Evolutionary conservation across 805 yeast genomes (phyloP).

Genomic region (Candida sanyiensis): DNA sequence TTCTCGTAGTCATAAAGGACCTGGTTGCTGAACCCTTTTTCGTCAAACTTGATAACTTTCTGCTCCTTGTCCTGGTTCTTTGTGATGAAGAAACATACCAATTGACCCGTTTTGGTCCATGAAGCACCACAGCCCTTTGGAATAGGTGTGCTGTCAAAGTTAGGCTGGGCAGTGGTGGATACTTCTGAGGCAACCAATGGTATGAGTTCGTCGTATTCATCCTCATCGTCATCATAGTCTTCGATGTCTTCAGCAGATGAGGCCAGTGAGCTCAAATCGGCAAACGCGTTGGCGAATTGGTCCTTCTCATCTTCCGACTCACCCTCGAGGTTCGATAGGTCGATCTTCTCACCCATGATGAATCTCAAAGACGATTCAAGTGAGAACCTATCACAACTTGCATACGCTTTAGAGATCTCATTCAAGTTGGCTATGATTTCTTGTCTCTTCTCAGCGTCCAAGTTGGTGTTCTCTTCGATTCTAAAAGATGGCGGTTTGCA

Average conservation of each 20-base stretch:
- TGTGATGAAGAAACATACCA: conserved; percentile 77
- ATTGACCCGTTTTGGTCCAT: conserved; percentile 74
- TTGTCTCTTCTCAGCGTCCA: conserved; percentile 41
- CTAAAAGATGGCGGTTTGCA: conserved; percentile 49
- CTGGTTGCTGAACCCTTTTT: conserved; percentile 44
- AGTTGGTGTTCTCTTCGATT: conserved; percentile 76
- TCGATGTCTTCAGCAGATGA: conserved; percentile 24
- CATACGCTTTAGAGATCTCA: conserved; percentile 50
- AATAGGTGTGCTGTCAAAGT: conserved; percentile 77
- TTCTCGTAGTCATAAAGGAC: conserved; percentile 22
- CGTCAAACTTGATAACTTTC: conserved; percentile 44
- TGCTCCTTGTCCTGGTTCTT: conserved; percentile 39
- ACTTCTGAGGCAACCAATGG: conserved; percentile 15
- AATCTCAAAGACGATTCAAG: conserved; percentile 74
- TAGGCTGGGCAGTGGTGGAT: conserved; percentile 21
- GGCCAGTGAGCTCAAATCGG: conserved; percentile 23
- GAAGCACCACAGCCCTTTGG: conserved; percentile 92
- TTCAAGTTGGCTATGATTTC: conserved; percentile 48
- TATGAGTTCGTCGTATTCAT: conserved; percentile 28
- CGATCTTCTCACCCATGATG: conserved; percentile 76
- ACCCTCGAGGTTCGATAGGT: conserved; percentile 31
- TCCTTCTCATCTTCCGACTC: conserved; percentile 35
- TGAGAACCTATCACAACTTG: conserved; percentile 58
- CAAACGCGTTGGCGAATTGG: conserved; percentile 30
- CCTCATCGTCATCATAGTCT: conserved; percentile 23